Evolutionary conservation across 768 basidiomycete species (phyloP).

Genomic region (Candolleomyces aberdarensis): DNA sequence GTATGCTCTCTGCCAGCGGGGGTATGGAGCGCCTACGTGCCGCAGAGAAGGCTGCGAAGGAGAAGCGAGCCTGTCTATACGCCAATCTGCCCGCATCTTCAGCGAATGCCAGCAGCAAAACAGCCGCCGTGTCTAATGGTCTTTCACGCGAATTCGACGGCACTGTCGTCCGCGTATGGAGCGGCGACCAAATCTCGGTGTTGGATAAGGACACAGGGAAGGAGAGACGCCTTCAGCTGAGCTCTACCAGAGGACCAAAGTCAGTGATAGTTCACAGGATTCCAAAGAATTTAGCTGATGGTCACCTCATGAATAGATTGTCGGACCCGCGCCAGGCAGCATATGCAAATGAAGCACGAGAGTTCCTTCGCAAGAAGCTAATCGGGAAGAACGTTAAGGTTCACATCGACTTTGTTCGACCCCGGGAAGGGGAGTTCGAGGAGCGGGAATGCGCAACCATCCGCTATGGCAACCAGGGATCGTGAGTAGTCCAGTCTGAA

Average conservation of each 20-base stretch:
- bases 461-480: conserved; percentile 76
- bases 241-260: conserved; percentile 86
- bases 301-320: conserved; percentile 41
- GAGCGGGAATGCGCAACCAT: conserved; percentile 91
- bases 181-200: conserved; percentile 86
- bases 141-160: conserved; percentile 66
- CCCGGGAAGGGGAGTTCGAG: conserved; percentile 89
- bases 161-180: conserved; percentile 85
- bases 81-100: conserved; percentile 44
- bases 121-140: conserved; percentile 44
- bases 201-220: conserved; percentile 66
- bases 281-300: not conserved
- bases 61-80: conserved; percentile 69
- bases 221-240: conserved; percentile 83
- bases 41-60: conserved; percentile 79
- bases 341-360: conserved; percentile 89
- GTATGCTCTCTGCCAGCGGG: conserved; percentile 80
- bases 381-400: conserved; percentile 87
- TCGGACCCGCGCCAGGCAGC: conserved; percentile 84
- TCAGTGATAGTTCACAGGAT: conserved; percentile 22
- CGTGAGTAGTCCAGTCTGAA: conserved; percentile 44
- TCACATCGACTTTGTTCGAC: conserved; percentile 87
- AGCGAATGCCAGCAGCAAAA: conserved; percentile 41
- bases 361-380: conserved; percentile 87
- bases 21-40: conserved; percentile 86